Conservation (phyloP, 2,329 filamentous ascomycete genomes). For the Erysiphe neolycopersici region DNA sequence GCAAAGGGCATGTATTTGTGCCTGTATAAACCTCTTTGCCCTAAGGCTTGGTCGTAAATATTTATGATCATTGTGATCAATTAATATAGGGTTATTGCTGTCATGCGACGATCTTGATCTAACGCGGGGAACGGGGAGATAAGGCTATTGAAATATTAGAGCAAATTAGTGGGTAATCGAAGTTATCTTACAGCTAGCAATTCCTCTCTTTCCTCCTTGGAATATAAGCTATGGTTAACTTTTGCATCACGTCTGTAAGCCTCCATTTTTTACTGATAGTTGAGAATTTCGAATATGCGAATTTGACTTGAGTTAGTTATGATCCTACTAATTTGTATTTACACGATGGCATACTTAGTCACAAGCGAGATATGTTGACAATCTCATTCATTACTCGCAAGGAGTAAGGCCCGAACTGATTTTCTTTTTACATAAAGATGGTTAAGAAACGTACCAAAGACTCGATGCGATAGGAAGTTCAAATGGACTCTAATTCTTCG, state of each 20-base stretch:
- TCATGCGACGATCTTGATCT: constrained; percentile 5
- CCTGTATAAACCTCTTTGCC: constrained; percentile 31
- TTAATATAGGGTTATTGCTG: constrained; percentile 9
- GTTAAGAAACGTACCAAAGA: background rate
- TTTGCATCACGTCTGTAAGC: constrained; percentile 21
- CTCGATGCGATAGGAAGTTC: background rate
- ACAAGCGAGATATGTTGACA: background rate
- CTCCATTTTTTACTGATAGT: constrained; percentile 13
- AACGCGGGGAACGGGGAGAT: constrained; percentile 11
- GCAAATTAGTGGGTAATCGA: background rate
- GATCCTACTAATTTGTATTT: too few relatives aligned
- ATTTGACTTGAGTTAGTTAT: too few relatives aligned
- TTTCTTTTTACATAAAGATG: background rate
- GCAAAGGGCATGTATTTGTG: constrained; percentile 36
- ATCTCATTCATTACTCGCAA: background rate
- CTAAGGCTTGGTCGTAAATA: constrained; percentile 19
- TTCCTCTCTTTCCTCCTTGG: constrained; percentile 19
- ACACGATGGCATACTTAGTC: background rate
- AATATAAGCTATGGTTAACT: constrained; percentile 17
- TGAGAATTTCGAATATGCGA: too few relatives aligned
- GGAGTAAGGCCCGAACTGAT: background rate
- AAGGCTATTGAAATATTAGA: constrained; percentile 10
- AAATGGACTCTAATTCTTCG: constrained; percentile 3
- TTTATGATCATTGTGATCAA: constrained; percentile 8
- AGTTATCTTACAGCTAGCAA: constrained; percentile 18